phyloP scores from a whole-genome alignment of 805 yeast genomes.

The Metschnikowia orientalis region DNA sequence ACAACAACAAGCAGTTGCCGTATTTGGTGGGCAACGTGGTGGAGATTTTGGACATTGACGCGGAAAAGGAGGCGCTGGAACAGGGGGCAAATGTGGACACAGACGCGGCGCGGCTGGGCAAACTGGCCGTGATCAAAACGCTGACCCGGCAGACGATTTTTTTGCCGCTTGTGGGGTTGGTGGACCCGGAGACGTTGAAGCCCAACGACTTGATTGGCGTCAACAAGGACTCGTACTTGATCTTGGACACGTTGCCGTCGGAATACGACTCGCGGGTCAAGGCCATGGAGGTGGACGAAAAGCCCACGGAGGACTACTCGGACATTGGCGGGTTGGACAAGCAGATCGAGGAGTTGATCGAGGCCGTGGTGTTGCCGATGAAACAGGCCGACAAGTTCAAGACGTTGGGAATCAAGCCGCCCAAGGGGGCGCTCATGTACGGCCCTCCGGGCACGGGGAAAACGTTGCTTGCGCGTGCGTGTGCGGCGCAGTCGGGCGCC shows the following conservation, averaged over 20 bases:
- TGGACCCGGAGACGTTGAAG: constrained; percentile 82
- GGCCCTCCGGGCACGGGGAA: constrained; percentile 23
- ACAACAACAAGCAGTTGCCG: constrained; percentile 92
- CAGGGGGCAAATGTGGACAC: constrained; percentile 95
- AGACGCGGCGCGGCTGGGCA: constrained; percentile 86
- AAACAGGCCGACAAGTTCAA: constrained; percentile 22
- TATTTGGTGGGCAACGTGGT: constrained; percentile 95
- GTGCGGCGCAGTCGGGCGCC: constrained; percentile 21
- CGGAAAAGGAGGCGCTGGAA: constrained; percentile 73
- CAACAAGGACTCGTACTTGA: constrained; percentile 90
- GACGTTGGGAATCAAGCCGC: constrained; percentile 19
- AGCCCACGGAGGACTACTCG: constrained; percentile 94
- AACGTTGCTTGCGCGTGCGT: constrained; percentile 21
- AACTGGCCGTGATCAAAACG: constrained; percentile 97
- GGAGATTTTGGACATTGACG: constrained; percentile 83
- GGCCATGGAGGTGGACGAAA: constrained; percentile 99
- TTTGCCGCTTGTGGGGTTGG: constrained; percentile 91
- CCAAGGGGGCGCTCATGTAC: constrained; percentile 22
- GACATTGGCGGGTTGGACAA: constrained; percentile 94
- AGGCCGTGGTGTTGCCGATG: constrained; percentile 23
- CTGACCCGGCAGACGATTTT: constrained; percentile 97
- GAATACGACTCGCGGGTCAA: constrained; percentile 97
- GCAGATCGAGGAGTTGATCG: constrained; percentile 22
- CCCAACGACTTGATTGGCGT: constrained; percentile 99
- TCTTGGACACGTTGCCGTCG: constrained; percentile 91